Evolutionary conservation across 2,329 filamentous ascomycete species (phyloP).

Genomic region (Diaporthe batatas): DNA sequence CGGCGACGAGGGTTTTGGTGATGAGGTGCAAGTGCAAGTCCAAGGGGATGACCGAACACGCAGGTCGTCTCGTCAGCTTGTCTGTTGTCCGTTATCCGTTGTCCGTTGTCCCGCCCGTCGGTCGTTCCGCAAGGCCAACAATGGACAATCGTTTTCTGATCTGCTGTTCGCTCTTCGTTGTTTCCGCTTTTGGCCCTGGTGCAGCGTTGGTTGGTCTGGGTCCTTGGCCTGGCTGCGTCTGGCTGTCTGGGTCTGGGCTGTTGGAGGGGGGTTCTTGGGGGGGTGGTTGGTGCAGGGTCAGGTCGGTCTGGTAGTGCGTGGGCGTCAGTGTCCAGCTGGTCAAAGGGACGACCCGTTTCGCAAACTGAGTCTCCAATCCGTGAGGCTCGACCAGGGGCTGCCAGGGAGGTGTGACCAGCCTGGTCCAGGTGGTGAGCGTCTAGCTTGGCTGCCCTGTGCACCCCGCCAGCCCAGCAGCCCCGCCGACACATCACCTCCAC

Average conservation of each 20-base stretch:
- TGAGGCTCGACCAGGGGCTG: constrained; percentile 30
- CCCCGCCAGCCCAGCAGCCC: background rate
- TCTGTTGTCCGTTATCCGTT: constrained; percentile 1
- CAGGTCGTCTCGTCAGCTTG: constrained; percentile 5
- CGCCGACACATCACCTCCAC: background rate
- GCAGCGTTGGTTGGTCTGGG: background rate
- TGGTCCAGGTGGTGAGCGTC: background rate
- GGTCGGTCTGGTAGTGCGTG: background rate
- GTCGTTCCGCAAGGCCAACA: constrained; percentile 25
- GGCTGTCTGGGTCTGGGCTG: background rate
- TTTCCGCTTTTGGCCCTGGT: constrained; percentile 28
- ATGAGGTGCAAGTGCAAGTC: no score
- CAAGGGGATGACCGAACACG: background rate
- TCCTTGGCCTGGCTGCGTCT: constrained; percentile 6
- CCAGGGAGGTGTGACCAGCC: constrained; percentile 12
- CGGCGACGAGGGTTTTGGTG: background rate
- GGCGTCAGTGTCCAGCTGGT: constrained; percentile 19
- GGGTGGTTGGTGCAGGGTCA: background rate
- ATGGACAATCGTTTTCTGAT: constrained; percentile 28
- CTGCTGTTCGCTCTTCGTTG: constrained; percentile 16
- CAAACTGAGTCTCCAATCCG: constrained; percentile 7
- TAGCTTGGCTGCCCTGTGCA: background rate
- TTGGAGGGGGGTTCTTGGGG: background rate
- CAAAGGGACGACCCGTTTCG: constrained; percentile 31
- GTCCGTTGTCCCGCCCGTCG: constrained; percentile 4